Evolutionary conservation across 2,329 filamentous ascomycete species (phyloP).

Genomic region (Macrophomina pseudophaseolina): DNA sequence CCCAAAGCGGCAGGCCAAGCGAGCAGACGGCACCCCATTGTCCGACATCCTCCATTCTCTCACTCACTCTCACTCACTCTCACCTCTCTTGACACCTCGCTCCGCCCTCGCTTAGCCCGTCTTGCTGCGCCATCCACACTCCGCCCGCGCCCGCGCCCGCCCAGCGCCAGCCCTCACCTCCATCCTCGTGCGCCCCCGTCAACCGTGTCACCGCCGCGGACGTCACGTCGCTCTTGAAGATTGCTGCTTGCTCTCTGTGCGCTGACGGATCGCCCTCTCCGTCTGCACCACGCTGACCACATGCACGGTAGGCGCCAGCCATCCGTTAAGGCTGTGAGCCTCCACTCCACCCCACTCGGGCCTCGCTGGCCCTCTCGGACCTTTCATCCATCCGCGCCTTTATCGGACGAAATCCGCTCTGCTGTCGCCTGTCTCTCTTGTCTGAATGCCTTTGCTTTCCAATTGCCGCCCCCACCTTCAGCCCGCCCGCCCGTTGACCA

Average conservation of each 20-base stretch:
- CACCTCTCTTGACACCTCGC: no score
- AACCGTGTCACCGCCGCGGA: conserved; percentile 1
- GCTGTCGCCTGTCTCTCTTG: neutral
- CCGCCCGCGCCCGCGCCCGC: neutral
- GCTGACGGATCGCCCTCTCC: conserved; percentile 21
- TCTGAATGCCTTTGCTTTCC: neutral
- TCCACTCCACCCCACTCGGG: neutral
- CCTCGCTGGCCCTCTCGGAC: conserved; percentile 1
- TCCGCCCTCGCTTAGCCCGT: neutral
- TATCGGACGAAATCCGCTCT: conserved; percentile 15
- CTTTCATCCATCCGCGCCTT: neutral
- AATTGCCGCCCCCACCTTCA: neutral
- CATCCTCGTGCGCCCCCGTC: neutral
- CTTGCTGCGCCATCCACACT: no score
- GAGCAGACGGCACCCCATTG: conserved; percentile 14
- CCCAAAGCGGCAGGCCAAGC: conserved; percentile 12
- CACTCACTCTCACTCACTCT: no score
- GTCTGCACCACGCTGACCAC: conserved; percentile 18
- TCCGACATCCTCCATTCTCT: neutral
- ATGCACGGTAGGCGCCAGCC: conserved; percentile 15
- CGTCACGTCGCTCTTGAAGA: conserved; percentile 11
- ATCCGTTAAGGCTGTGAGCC: conserved; percentile 21
- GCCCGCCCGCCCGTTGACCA: neutral
- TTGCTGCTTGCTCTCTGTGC: neutral
- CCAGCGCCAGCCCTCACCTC: neutral